These are phyloP conservation scores for Colletotrichum filicis DNA, from an alignment of 2,329 filamentous ascomycete genomes.

Conservation along the genomic window DNA sequence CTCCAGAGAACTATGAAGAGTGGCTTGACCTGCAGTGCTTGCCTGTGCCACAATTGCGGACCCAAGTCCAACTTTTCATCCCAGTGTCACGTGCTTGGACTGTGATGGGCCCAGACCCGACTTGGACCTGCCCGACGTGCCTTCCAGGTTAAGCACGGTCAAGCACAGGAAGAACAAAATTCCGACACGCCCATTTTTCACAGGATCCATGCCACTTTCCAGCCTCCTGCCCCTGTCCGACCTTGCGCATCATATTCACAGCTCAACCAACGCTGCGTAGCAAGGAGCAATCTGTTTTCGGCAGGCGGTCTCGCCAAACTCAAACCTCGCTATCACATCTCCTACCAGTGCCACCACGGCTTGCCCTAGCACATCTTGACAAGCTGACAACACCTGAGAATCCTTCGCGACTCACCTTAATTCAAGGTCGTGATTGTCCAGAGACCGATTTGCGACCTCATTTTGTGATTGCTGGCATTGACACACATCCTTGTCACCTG, in stretches of 20 bases:
- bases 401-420: background rate
- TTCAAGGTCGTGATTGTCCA: background rate
- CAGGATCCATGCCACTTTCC: background rate
- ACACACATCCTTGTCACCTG: conserved; percentile 21
- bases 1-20: background rate
- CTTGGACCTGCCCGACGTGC: background rate
- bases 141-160: background rate
- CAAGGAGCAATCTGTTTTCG: conserved; percentile 24
- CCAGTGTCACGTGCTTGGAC: background rate
- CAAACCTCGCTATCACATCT: conserved; percentile 26
- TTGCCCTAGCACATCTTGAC: conserved; percentile 12
- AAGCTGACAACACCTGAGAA: conserved; percentile 11
- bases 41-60: background rate
- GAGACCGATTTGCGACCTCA: background rate
- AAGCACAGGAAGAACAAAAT: background rate
- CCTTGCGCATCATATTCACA: conserved; percentile 16
- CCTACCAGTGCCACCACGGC: background rate
- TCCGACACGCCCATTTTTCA: background rate
- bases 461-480: conserved; percentile 10
- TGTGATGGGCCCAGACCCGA: background rate
- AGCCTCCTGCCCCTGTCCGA: background rate
- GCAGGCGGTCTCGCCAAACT: conserved; percentile 33
- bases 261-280: background rate
- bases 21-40: background rate
- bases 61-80: background rate